Evolutionary conservation across 1,139 yeast genomes (phyloP), one percentile per base, ranked within the genome.

Genomic region (Sporopachydermia cereana): DNA sequence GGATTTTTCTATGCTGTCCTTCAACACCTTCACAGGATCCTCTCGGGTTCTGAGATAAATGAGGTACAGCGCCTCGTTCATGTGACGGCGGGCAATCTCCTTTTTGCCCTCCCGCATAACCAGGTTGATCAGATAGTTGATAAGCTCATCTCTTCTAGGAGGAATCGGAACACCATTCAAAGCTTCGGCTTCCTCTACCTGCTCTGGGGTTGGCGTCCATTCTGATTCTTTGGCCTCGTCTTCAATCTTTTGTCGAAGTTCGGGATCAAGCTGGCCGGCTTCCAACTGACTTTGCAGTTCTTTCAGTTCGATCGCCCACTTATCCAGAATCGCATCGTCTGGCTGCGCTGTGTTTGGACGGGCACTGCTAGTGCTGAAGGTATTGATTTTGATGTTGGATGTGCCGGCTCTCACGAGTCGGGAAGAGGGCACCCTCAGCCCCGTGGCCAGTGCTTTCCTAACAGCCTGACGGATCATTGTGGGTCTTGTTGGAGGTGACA

Each of bases 71-170:
- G 96, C 95, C 58, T 82, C 75, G 47, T 82, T 74, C 50, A 93
- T 72, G 46, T 74, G 70, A 55, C 74, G 81, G 59, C 81, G 83
- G 1, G 98, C 96, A 46, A 72, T 68, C 46, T 86, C 77, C 62
- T 89, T 91, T 62, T 81, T 79, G 44, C 99, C 99, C 58, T 85
- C 80, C 58, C 86, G 78, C 98, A 93, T 93, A 49, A 91, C 79
- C 66, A 88, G 73, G 60, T 89, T 86, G 47, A 85, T 79, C 55
- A 91, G 75, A 54, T 84, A 84, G 45, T 80, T 79, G 46, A 91
- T 72, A 27, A 81, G 75, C 16, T 84, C 82, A 54, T 89, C 95
- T 30, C 68, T 65, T 54, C 72, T 68, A 23, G 69, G 60, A 17
- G 96, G 95, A 30, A 85, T 66, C 20, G 77, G 73, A 48, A 69